Conservation (phyloP, 805 yeast genomes). For the Torulaspora delbrueckii region DNA sequence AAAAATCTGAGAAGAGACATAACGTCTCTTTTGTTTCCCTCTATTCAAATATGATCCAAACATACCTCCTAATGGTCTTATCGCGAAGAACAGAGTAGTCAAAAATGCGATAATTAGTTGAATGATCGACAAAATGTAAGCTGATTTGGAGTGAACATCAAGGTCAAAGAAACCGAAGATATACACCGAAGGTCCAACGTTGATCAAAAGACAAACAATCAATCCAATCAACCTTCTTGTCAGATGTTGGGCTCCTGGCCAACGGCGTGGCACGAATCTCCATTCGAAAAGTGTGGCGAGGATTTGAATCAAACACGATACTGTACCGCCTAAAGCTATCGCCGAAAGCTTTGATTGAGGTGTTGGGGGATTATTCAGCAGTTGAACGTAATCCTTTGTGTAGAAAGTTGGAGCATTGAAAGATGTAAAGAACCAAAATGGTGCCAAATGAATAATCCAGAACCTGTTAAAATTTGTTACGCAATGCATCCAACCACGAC, state of each 20-base stretch:
- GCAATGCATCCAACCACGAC: slow-evolving; percentile 72
- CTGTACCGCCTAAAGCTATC: slow-evolving; percentile 62
- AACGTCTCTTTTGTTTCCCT: slow-evolving; percentile 38
- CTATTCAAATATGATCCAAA: slow-evolving; percentile 41
- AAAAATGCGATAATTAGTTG: slow-evolving; percentile 55
- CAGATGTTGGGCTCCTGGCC: slow-evolving; percentile 68
- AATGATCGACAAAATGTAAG: slow-evolving; percentile 43
- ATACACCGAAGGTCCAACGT: slow-evolving; percentile 49
- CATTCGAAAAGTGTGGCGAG: slow-evolving; percentile 54
- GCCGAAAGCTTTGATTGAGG: slow-evolving; percentile 50
- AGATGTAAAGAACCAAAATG: slow-evolving; percentile 73
- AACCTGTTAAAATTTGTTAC: slow-evolving; percentile 69
- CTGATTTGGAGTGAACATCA: slow-evolving; percentile 30
- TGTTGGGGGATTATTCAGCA: slow-evolving; percentile 56
- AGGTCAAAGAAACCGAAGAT: slow-evolving; percentile 39
- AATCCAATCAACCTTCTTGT: slow-evolving; percentile 44
- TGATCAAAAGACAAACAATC: slow-evolving; percentile 40
- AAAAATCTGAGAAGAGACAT: slow-evolving; percentile 51
- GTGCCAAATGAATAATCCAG: slow-evolving; percentile 70
- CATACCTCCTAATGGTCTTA: slow-evolving; percentile 56
- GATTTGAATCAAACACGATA: slow-evolving; percentile 54
- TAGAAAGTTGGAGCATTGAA: slow-evolving; percentile 66
- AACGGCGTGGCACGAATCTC: slow-evolving; percentile 60
- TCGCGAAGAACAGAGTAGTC: slow-evolving; percentile 52
- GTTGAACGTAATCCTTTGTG: slow-evolving; percentile 51